Conservation (phyloP, 805 yeast genomes). For the Candida vartiovaarae region DNA sequence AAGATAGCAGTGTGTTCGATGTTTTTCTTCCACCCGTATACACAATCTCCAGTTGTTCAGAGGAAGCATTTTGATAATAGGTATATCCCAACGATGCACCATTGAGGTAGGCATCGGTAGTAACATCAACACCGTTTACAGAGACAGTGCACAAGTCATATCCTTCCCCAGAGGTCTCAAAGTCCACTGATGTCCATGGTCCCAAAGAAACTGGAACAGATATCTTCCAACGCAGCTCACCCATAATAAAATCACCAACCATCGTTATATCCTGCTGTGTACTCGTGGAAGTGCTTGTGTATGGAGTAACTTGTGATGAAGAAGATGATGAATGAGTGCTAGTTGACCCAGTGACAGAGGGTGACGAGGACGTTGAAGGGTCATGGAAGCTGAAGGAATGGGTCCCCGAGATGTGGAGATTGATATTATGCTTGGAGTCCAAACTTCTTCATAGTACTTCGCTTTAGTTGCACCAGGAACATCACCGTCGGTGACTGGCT, state of each 20-base stretch:
- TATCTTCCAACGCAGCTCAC: slow-evolving; percentile 8
- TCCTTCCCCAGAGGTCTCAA: slow-evolving; percentile 4
- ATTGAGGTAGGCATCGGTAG: slow-evolving; percentile 1
- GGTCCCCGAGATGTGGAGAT: not conserved
- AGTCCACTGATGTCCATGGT: slow-evolving; percentile 7
- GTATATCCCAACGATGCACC: slow-evolving; percentile 6
- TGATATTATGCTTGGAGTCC: not conserved
- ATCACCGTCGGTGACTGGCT: not conserved
- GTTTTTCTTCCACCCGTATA: slow-evolving; percentile 5
- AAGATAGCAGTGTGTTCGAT: slow-evolving; percentile 1
- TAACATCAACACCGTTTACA: slow-evolving; percentile 5
- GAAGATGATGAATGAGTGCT: not conserved
- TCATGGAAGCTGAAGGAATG: not conserved
- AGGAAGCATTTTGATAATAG: not conserved
- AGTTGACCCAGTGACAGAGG: slow-evolving; percentile 1
- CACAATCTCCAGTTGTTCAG: slow-evolving; percentile 2
- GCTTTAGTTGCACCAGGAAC: slow-evolving; percentile 7
- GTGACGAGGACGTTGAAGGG: not conserved
- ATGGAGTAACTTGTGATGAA: not conserved
- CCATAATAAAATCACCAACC: slow-evolving; percentile 6
- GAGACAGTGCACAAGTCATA: slow-evolving; percentile 4
- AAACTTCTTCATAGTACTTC: slow-evolving; percentile 2
- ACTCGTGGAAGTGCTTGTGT: not conserved
- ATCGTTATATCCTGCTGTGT: not conserved
- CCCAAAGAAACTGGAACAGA: slow-evolving; percentile 9